Conservation (phyloP, 164 flowering plant genomes). For the Vitis amurensis region DNA sequence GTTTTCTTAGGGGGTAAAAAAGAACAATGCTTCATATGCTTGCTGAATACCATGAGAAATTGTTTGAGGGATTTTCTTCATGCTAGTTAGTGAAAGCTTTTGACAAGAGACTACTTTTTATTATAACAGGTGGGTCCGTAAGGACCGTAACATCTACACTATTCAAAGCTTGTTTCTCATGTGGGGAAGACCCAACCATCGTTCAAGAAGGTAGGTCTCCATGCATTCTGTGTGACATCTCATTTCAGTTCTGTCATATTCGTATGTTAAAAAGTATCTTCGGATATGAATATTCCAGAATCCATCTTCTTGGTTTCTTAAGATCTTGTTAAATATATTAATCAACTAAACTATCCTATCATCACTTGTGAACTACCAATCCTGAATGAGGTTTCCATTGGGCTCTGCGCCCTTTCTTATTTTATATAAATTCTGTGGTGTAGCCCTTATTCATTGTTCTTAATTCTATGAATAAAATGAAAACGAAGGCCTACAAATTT, state of each 20-base stretch:
- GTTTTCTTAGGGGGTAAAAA: not conserved
- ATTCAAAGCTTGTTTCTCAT: constrained; percentile 73
- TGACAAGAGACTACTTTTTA: constrained; percentile 7
- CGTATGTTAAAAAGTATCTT: no score
- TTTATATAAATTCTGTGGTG: no score
- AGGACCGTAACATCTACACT: constrained; percentile 40
- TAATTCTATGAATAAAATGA: no score
- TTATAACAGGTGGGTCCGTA: constrained; percentile 46
- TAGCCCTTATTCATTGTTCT: no score
- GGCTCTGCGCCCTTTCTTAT: no score
- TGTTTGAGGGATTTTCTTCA: not conserved
- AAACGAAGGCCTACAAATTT: no score
- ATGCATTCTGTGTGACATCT: not conserved
- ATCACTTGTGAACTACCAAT: no score
- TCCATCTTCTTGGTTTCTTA: not conserved
- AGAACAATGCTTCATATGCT: not conserved
- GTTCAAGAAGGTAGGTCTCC: constrained; percentile 61
- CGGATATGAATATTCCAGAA: no score
- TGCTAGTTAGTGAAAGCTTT: constrained; percentile 1
- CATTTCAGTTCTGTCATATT: not conserved
- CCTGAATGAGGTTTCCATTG: no score
- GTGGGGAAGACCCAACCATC: constrained; percentile 69
- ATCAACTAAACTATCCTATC: no score
- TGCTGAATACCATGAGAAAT: not conserved
- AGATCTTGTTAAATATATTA: not conserved